A percentile compares a stretch with the other conserved stretches of the same genome.
Conservation (phyloP, 305 asterid species). For the Lippia alba region DNA sequence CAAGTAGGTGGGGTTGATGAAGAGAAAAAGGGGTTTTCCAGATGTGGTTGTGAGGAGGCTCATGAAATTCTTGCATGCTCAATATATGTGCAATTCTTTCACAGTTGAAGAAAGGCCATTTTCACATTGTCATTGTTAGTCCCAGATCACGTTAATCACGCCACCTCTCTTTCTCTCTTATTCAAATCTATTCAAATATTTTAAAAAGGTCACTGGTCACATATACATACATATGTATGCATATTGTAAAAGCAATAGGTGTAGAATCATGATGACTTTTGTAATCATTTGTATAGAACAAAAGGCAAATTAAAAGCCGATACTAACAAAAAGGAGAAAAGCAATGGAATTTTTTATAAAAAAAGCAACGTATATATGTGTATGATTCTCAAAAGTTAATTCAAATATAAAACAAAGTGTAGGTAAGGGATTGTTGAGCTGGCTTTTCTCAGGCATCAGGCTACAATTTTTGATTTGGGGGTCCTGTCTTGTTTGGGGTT, state of each 20-base stretch:
- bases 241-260: not conserved
- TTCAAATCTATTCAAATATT: not conserved
- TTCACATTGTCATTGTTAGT: constrained; percentile 32
- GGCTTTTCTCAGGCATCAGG: not conserved
- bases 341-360: not conserved
- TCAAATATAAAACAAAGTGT: constrained; percentile 22
- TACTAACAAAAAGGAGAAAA: constrained; percentile 32
- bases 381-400: not conserved
- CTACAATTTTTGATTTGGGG: too few relatives aligned
- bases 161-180: constrained; percentile 15
- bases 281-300: constrained; percentile 15
- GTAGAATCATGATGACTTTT: not conserved
- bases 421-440: constrained; percentile 15
- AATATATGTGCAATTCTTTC: constrained; percentile 25
- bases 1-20: not conserved
- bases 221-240: too few relatives aligned
- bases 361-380: not conserved
- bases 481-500: too few relatives aligned
- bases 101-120: constrained; percentile 41
- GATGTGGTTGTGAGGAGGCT: constrained; percentile 31
- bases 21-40: not conserved
- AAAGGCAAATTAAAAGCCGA: constrained; percentile 12
- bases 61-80: constrained; percentile 60
- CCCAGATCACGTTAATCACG: constrained; percentile 51
- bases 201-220: too few relatives aligned